Conservation (phyloP, 2,329 filamentous ascomycete genomes). For the Sphaceloma murrayae region DNA sequence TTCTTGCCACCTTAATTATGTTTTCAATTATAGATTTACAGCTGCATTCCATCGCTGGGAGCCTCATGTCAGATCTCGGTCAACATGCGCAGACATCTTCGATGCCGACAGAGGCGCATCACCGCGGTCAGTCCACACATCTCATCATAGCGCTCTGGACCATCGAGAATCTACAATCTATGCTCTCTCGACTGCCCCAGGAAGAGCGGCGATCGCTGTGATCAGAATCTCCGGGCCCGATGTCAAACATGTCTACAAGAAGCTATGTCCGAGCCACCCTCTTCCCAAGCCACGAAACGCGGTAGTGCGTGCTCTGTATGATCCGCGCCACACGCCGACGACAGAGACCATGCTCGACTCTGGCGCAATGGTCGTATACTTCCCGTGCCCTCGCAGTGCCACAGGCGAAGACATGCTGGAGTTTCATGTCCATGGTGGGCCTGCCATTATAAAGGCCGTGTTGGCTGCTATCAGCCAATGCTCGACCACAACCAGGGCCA, state of each 20-base stretch:
- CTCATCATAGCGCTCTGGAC: neutral
- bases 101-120: too few species aligned
- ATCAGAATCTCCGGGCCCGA: slow-evolving; percentile 76
- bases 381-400: slow-evolving; percentile 69
- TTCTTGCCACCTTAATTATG: neutral
- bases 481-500: slow-evolving; percentile 25
- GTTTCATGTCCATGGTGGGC: slow-evolving; percentile 86
- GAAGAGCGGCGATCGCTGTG: slow-evolving; percentile 81
- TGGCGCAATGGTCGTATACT: slow-evolving; percentile 70
- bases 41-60: neutral
- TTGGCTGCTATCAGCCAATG: slow-evolving; percentile 62
- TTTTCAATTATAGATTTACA: neutral
- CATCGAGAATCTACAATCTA: slow-evolving; percentile 66
- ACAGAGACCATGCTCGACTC: slow-evolving; percentile 56
- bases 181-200: slow-evolving; percentile 77
- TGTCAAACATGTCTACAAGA: slow-evolving; percentile 57
- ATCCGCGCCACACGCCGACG: slow-evolving; percentile 38
- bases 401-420: slow-evolving; percentile 92
- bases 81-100: neutral
- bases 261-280: slow-evolving; percentile 47
- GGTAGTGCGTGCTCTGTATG: slow-evolving; percentile 62
- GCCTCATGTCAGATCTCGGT: too few species aligned
- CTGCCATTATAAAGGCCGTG: slow-evolving; percentile 79
- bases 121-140: neutral
- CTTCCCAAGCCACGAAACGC: slow-evolving; percentile 55